A percentile compares a stretch with the other conserved stretches of the same genome.
These are phyloP conservation scores for Ambrosiella cleistominuta DNA, from an alignment of 2,329 filamentous ascomycete genomes.

Conservation along the genomic window DNA sequence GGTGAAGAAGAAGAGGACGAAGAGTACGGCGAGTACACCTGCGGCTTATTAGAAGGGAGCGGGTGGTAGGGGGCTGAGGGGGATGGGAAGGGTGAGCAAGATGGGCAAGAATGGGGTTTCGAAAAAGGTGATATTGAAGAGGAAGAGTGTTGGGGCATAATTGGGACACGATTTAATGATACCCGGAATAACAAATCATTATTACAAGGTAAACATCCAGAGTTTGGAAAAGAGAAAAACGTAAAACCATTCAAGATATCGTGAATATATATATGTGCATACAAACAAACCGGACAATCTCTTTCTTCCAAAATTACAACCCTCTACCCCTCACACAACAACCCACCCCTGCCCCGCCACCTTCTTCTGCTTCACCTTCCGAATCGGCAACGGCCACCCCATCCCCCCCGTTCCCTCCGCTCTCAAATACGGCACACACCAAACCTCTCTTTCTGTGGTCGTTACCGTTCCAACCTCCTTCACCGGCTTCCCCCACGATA, in stretches of 20 bases:
- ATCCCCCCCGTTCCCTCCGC: constrained; percentile 48
- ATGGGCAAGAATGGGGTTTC: too few species aligned
- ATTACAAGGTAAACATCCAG: too few species aligned
- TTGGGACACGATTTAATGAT: background rate
- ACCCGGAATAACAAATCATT: background rate
- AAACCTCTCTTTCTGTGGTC: constrained; percentile 47
- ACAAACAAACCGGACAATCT: background rate
- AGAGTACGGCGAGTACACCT: background rate
- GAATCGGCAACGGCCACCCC: constrained; percentile 74
- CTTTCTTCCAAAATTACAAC: background rate
- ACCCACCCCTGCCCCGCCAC: constrained; percentile 58
- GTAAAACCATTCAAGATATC: background rate
- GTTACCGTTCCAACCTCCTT: constrained; percentile 49
- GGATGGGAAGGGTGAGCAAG: background rate
- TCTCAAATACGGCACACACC: constrained; percentile 61
- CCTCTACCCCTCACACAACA: constrained; percentile 28
- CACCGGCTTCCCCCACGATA: constrained; percentile 78
- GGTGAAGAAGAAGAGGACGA: background rate
- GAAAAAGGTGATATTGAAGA: background rate
- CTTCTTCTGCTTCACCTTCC: constrained; percentile 66
- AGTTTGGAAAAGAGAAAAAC: background rate
- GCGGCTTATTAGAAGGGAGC: background rate
- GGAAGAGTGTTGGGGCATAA: background rate
- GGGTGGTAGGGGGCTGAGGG: background rate
- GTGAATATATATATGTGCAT: background rate